Evolutionary conservation across 495 filamentous ascomycete species (phyloP), one percentile per base, ranked within the genome.

Genomic region (Aspergillus indologenus): DNA sequence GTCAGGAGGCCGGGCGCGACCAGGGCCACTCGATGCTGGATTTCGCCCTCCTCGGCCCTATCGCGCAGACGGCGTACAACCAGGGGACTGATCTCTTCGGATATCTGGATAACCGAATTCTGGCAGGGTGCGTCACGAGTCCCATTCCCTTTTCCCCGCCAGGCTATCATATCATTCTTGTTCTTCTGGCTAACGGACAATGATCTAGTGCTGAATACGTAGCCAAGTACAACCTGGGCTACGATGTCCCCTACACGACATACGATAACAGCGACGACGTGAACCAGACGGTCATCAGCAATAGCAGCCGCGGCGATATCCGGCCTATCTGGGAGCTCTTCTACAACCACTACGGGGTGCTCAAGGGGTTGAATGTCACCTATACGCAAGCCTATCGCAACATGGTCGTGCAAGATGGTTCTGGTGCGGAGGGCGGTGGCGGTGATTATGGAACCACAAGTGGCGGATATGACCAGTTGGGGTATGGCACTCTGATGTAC

Each of bases 1-100:
- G 71, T 11, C 77, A 80, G 55, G 75, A 80, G 53, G 71, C 72
- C 9, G 77, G 77, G 15, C 59, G 75, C 5, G 77, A 80, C 54
- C 77, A 78, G 57, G 76, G 77, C 12, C 77, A 80, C 59, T 24
- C 69, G 3, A 72, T 68, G 54, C 60, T 79, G 5, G 68, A 72
- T 54, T 63, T 76, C n/a, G 62, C 63, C 8, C 57, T 77, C 14
- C 44, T 74, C n/a, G 76, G 74, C 8, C 62, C 69, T 0, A 58
- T 80, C 42, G 75, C 73, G 18, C 71, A 74, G 60, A 68, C 72
- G 59, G 73, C 70, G 14, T 73, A 65, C 44, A 79, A 74, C 58
- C 77, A 80, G 59, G 76, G 73, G 0, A 58, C 58, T 12, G 74
- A 78, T 45, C 54, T 79, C 20, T 79, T 75, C 58, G 63, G 56